Percentiles rank a stretch among this genome's conserved stretches.
These are phyloP conservation scores for Macadamia tetraphylla DNA, from an alignment of 164 flowering plant genomes.

Conservation along the genomic window DNA sequence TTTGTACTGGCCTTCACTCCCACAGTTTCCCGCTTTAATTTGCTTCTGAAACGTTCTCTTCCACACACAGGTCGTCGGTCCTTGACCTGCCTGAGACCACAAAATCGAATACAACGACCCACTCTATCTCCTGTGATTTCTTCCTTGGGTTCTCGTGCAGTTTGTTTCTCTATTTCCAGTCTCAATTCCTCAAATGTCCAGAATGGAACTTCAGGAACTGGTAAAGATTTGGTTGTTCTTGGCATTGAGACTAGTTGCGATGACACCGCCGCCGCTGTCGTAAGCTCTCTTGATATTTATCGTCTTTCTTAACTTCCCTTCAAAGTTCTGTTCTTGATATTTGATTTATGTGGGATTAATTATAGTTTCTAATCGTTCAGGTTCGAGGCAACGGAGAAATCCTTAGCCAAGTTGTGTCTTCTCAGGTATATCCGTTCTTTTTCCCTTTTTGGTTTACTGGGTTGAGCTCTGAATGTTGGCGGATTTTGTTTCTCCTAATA, in stretches of 20 bases:
- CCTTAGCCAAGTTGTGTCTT: slow-evolving; percentile 89
- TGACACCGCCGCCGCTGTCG: slow-evolving; percentile 94
- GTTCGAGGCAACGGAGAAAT: slow-evolving; percentile 80
- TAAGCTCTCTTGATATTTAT: slow-evolving; percentile 20
- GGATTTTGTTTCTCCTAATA: background rate
- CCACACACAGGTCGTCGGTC: slow-evolving; percentile 2
- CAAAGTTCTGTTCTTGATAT: background rate
- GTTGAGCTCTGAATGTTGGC: background rate
- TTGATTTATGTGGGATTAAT: background rate
- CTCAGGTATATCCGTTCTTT: slow-evolving; percentile 53
- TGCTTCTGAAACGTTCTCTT: slow-evolving; percentile 26
- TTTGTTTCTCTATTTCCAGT: slow-evolving; percentile 8
- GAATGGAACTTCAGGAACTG: slow-evolving; percentile 1
- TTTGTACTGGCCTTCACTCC: slow-evolving; percentile 17
- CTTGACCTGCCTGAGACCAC: slow-evolving; percentile 4
- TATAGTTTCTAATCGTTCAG: slow-evolving; percentile 23
- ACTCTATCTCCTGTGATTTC: background rate
- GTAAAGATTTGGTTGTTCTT: slow-evolving; percentile 55
- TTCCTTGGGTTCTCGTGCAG: slow-evolving; percentile 8
- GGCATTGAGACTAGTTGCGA: slow-evolving; percentile 98
- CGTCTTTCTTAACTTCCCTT: background rate
- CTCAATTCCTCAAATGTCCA: slow-evolving; percentile 8
- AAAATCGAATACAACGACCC: background rate
- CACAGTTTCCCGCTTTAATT: slow-evolving; percentile 36
- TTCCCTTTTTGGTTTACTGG: background rate